Conservation (phyloP, 108 stramenopile genomes). For the Ochromonas danica region DNA sequence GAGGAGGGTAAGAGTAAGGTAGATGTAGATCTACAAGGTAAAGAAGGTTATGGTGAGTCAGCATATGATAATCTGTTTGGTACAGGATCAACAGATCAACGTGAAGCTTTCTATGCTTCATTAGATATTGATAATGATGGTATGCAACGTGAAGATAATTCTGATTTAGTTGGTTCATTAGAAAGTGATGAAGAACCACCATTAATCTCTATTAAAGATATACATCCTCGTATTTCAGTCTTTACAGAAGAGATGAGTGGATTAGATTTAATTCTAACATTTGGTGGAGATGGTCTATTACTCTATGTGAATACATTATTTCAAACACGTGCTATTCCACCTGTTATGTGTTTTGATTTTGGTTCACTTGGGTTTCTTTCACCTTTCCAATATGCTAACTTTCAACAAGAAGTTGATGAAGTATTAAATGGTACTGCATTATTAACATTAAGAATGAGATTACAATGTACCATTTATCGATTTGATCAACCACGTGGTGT, state of each 20-base stretch:
- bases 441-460: slow-evolving; percentile 79
- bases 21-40: too few species aligned
- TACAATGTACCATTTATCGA: slow-evolving; percentile 71
- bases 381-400: slow-evolving; percentile 64
- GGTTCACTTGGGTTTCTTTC: slow-evolving; percentile 91
- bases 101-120: too few species aligned
- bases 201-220: too few species aligned
- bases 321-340: slow-evolving; percentile 56
- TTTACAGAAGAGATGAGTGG: slow-evolving; percentile 12
- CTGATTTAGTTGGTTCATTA: too few species aligned
- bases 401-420: slow-evolving; percentile 51
- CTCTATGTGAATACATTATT: slow-evolving; percentile 49
- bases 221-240: too few species aligned
- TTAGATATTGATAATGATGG: too few species aligned
- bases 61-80: too few species aligned
- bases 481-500: neutral
- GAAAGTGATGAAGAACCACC: too few species aligned
- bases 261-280: slow-evolving; percentile 50
- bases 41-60: too few species aligned
- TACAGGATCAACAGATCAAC: too few species aligned
- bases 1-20: too few species aligned
- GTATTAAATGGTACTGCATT: slow-evolving; percentile 40
- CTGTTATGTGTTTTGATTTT: slow-evolving; percentile 78
- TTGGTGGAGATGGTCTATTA: slow-evolving; percentile 54
- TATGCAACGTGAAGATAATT: too few species aligned